Evolutionary conservation across 768 basidiomycete genomes (phyloP).

Genomic region (Gloeopeniophorella convolvens): DNA sequence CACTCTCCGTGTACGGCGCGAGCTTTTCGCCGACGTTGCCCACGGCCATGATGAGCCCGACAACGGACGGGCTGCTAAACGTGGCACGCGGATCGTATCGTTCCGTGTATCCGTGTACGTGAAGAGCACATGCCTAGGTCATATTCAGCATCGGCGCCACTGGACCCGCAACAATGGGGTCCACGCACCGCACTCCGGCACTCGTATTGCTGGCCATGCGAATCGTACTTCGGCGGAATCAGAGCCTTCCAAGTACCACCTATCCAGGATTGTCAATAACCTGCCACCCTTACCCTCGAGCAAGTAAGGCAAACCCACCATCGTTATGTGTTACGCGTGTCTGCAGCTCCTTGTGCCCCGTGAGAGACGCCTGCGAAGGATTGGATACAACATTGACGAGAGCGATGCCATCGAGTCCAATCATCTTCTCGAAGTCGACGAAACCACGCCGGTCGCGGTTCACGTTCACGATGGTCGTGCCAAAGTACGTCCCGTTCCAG

Average conservation of each 20-base stretch:
- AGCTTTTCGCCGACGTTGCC: conserved; percentile 90
- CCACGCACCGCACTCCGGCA: conserved; percentile 60
- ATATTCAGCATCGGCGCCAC: not conserved
- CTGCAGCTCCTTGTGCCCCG: conserved; percentile 69
- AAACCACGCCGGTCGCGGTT: conserved; percentile 86
- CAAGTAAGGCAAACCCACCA: too few relatives aligned
- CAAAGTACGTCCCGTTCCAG: conserved; percentile 97
- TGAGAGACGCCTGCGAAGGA: conserved; percentile 62
- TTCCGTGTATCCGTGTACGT: conserved; percentile 95
- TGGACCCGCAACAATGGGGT: conserved; percentile 7
- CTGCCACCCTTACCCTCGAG: too few relatives aligned
- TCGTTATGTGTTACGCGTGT: conserved; percentile 95
- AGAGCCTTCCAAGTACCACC: conserved; percentile 86
- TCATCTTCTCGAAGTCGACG: conserved; percentile 98
- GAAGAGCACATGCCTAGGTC: conserved; percentile 73
- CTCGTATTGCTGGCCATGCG: conserved; percentile 61
- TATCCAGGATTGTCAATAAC: conserved; percentile 26
- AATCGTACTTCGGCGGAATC: conserved; percentile 68
- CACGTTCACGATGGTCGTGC: conserved; percentile 76
- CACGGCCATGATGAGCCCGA: conserved; percentile 92
- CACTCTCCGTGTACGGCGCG: conserved; percentile 74
- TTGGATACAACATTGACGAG: conserved; percentile 88
- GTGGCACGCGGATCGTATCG: conserved; percentile 86
- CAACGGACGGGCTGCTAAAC: conserved; percentile 86
- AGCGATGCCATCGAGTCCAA: conserved; percentile 93